Evolutionary conservation across 2,329 filamentous ascomycete genomes (phyloP).

Genomic region (Balansia obtecta): DNA sequence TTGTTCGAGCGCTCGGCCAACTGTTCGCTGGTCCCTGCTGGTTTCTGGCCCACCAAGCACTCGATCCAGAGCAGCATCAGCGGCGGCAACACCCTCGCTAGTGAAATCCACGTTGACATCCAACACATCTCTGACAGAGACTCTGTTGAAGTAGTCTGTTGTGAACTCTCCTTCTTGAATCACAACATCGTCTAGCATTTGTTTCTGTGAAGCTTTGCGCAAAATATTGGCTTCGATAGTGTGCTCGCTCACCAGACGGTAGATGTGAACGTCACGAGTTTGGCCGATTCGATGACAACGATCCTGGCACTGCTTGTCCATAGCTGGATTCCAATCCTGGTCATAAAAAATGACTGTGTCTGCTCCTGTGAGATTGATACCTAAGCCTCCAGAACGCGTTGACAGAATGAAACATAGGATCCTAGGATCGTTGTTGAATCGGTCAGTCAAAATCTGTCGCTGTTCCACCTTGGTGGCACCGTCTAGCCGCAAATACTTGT

Average conservation of each 20-base stretch:
- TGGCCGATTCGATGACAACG: conserved; percentile 94
- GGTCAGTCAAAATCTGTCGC: conserved; percentile 85
- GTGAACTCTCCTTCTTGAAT: conserved; percentile 98
- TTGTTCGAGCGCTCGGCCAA: conserved; percentile 66
- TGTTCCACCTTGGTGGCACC: conserved; percentile 95
- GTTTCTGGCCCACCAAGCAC: conserved; percentile 59
- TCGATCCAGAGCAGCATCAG: conserved; percentile 73
- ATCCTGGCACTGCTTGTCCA: conserved; percentile 99
- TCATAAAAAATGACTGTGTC: conserved; percentile 99
- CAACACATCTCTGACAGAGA: conserved; percentile 59
- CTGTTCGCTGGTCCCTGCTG: conserved; percentile 46
- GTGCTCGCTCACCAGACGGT: conserved; percentile 82
- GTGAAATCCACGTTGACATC: conserved; percentile 41
- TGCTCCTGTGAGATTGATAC: conserved; percentile 92
- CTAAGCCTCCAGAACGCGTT: conserved; percentile 83
- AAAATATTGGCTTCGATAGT: conserved; percentile 98
- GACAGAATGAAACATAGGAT: conserved; percentile 95
- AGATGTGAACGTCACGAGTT: conserved; percentile 95
- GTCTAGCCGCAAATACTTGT: conserved; percentile 92
- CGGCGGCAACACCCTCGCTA: conserved; percentile 49
- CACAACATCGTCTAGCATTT: conserved; percentile 93
- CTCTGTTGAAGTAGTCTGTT: conserved; percentile 84
- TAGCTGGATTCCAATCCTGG: conserved; percentile 97
- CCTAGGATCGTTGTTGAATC: conserved; percentile 88
- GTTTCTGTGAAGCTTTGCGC: conserved; percentile 92